Percentiles rank a stretch among this genome's conserved stretches.
These are phyloP conservation scores for Paraphaeosphaeria minitans DNA, from an alignment of 2,329 filamentous ascomycete genomes.

Conservation along the genomic window DNA sequence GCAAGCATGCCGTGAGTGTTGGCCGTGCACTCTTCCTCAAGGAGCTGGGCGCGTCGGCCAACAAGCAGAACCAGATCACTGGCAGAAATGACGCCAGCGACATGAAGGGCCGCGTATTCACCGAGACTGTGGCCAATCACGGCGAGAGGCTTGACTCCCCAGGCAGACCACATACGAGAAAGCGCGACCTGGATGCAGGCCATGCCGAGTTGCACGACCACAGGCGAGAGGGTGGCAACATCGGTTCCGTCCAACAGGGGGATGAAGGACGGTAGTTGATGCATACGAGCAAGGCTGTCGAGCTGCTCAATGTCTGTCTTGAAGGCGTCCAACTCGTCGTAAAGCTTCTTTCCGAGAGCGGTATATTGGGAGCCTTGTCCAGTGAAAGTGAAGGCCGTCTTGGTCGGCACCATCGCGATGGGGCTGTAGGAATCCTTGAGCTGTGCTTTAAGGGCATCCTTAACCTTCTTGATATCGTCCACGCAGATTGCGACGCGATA, in stretches of 20 bases:
- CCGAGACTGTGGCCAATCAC: conserved; percentile 67
- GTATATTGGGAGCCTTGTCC: conserved; percentile 60
- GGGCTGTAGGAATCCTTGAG: conserved; percentile 58
- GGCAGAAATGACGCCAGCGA: conserved; percentile 72
- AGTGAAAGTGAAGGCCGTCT: conserved; percentile 59
- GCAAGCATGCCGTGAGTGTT: conserved; percentile 71
- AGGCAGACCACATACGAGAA: conserved; percentile 59
- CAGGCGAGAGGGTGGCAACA: conserved; percentile 56
- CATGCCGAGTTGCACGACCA: conserved; percentile 60
- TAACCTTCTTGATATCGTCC: conserved; percentile 54
- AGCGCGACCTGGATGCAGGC: conserved; percentile 59
- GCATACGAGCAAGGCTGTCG: conserved; percentile 53
- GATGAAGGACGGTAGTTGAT: conserved; percentile 56
- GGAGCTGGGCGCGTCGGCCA: conserved; percentile 68
- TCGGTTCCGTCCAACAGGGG: conserved; percentile 56
- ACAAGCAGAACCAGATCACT: conserved; percentile 75
- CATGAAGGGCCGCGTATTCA: conserved; percentile 74
- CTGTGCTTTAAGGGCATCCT: conserved; percentile 53
- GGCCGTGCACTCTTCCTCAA: conserved; percentile 67
- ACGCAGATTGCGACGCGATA: conserved; percentile 57
- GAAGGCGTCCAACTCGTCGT: conserved; percentile 55
- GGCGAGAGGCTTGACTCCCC: conserved; percentile 59
- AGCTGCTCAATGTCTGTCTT: conserved; percentile 57
- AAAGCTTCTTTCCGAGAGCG: conserved; percentile 56
- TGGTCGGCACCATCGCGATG: conserved; percentile 58